Evolutionary conservation across 805 yeast species (phyloP), one percentile per base, ranked within the genome.

Genomic region (Zygosaccharomyces pseudorouxii): DNA sequence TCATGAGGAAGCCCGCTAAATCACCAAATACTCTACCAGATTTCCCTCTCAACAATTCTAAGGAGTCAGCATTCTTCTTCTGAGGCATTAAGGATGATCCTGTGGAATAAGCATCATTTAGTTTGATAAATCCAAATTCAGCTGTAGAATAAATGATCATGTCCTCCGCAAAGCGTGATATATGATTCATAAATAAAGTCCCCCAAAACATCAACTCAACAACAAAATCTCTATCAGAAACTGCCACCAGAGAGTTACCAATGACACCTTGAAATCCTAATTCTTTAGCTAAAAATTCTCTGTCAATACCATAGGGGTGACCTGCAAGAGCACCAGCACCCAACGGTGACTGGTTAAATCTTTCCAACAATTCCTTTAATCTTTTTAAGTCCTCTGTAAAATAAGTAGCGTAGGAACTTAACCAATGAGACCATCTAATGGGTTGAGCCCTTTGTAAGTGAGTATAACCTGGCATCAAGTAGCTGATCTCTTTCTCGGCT

Each of bases 261-360:
- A 93, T 90, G 41, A 88, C 89, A 4, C 89, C 83, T 47, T 75
- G 70, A 60, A 93, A 93, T 0, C 92, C 95, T 38, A 93, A 76
- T 16, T 81, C 86, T 42, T 76, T 63, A 20, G 97, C 96, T 56
- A 93, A 70, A 61, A 71, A 89, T 65, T 92, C 96, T 65, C 99
- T 79, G 70, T 93, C 98, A 56, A 93, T 88, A n/a, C 98, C 98
- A 64, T 90, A 93, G 35, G 99, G 99, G 67, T 93, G 99, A 49
- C 99, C 99, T 16, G 99, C 99, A 52, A 93, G 77, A 6, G 99
- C 99, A 60, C 99, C 99, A 4, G 92, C 82, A 47, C 99, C 99
- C 52, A 93, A 76, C 38, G 99, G 99, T 31, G 89, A 84, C 57
- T 78, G 81, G 66, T 95, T 93, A 48, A 89, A 81, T 69, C 99